Evolutionary conservation across 768 basidiomycete genomes (phyloP).

Genomic region (Russula vinacea): DNA sequence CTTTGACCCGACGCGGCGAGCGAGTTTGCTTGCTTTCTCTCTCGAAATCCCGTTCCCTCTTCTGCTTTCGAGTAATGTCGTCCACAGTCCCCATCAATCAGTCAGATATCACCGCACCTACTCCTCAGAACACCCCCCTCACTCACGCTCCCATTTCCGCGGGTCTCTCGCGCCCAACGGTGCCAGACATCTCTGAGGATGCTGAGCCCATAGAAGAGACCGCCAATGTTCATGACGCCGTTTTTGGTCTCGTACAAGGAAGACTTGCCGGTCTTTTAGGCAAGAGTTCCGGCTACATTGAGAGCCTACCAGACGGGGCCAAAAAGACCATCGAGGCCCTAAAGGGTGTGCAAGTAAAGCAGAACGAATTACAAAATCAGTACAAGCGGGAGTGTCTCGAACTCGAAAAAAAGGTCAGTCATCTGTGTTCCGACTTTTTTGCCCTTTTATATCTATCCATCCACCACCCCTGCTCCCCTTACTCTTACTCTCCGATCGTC

Average conservation of each 20-base stretch:
- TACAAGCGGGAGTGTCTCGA: constrained; percentile 95
- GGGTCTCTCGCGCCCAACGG: constrained; percentile 81
- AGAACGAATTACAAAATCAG: constrained; percentile 86
- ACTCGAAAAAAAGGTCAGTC: constrained; percentile 87
- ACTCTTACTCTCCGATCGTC: neutral
- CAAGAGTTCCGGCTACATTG: constrained; percentile 92
- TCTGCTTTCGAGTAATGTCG: constrained; percentile 49
- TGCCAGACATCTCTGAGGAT: constrained; percentile 84
- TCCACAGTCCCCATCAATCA: constrained; percentile 61
- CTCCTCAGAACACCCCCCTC: constrained; percentile 90
- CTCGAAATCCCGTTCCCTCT: neutral
- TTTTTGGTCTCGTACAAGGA: constrained; percentile 84
- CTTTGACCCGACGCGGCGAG: neutral
- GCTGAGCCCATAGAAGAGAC: constrained; percentile 67
- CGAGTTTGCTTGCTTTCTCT: neutral
- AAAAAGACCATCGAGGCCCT: constrained; percentile 85
- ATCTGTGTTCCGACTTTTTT: neutral
- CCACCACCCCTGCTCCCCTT: neutral
- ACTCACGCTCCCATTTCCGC: constrained; percentile 74
- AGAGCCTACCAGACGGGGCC: constrained; percentile 75
- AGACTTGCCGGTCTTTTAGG: constrained; percentile 84
- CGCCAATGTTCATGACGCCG: constrained; percentile 56
- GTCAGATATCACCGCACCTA: constrained; percentile 73
- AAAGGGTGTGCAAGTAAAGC: constrained; percentile 91
- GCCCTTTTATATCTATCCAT: neutral